Percentiles rank a stretch among this genome's conserved stretches.
Conservation (phyloP, 305 asterid species). For the Andrographis paniculata region DNA sequence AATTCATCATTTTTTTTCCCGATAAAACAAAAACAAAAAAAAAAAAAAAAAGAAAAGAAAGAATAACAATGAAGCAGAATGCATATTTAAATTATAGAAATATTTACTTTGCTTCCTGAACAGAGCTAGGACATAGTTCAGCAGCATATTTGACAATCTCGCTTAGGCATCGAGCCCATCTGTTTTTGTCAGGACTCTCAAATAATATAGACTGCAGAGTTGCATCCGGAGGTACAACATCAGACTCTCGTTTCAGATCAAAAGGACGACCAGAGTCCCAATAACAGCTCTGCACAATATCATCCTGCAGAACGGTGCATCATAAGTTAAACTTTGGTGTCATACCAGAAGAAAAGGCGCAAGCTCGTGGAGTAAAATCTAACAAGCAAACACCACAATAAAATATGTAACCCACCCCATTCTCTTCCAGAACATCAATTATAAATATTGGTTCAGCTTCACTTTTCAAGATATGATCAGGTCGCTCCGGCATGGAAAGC, state of each 20-base stretch:
- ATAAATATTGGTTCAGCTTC: constrained; percentile 95
- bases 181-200: constrained; percentile 95
- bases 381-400: constrained; percentile 15
- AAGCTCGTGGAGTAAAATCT: constrained; percentile 16
- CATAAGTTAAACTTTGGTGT: constrained; percentile 11
- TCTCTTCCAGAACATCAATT: constrained; percentile 98
- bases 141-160: constrained; percentile 92
- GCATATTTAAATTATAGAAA: constrained; percentile 9
- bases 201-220: constrained; percentile 91
- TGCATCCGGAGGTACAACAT: constrained; percentile 85
- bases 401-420: constrained; percentile 66
- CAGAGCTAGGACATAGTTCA: constrained; percentile 92
- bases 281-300: constrained; percentile 98
- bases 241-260: constrained; percentile 92
- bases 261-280: constrained; percentile 97
- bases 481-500: constrained; percentile 48
- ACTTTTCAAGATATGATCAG: constrained; percentile 48
- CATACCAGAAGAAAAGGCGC: constrained; percentile 11
- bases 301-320: constrained; percentile 57
- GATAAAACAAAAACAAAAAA: constrained; percentile 6
- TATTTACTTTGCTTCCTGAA: constrained; percentile 84
- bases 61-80: not conserved
- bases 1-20: no score
- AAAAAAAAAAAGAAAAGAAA: constrained; percentile 11
- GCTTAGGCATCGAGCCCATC: constrained; percentile 98